Evolutionary conservation across 768 basidiomycete genomes (phyloP).

Genomic region (Suillus weaverae): DNA sequence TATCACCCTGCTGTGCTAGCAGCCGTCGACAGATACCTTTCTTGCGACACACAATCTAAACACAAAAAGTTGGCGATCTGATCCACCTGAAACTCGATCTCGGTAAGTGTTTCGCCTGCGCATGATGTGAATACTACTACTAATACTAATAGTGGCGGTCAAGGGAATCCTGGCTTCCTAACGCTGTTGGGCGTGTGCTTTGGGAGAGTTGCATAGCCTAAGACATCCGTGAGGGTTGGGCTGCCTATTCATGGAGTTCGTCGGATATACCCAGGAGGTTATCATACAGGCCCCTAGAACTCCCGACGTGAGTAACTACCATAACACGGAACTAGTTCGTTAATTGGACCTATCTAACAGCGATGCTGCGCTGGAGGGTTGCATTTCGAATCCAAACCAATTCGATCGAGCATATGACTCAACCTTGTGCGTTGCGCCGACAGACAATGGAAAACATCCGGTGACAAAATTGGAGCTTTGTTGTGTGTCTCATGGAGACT

Average conservation of each 20-base stretch:
- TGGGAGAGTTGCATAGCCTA: not conserved
- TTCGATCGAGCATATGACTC: constrained; percentile 1
- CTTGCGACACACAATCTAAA: not conserved
- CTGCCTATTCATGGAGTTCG: not conserved
- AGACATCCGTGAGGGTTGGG: too few species aligned
- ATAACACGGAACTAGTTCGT: not conserved
- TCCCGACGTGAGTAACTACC: not conserved
- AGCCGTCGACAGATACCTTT: not conserved
- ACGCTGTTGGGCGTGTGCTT: not conserved
- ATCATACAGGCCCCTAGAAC: not conserved
- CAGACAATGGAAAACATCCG: not conserved
- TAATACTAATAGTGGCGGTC: not conserved
- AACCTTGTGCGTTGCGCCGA: not conserved
- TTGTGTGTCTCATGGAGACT: not conserved
- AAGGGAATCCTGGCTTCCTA: not conserved
- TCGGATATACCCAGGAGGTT: not conserved
- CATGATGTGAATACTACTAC: not conserved
- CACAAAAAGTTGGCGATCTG: not conserved
- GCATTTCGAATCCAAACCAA: not conserved
- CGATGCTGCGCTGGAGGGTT: not conserved
- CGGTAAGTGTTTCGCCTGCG: not conserved
- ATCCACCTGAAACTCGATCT: not conserved
- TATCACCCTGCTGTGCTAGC: not conserved
- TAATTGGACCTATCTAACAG: not conserved
- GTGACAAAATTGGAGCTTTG: not conserved